Percentiles rank a stretch among this genome's conserved stretches.
Evolutionary conservation across 2,329 filamentous ascomycete species (phyloP).

Genomic region (Stachybotrys elegans): DNA sequence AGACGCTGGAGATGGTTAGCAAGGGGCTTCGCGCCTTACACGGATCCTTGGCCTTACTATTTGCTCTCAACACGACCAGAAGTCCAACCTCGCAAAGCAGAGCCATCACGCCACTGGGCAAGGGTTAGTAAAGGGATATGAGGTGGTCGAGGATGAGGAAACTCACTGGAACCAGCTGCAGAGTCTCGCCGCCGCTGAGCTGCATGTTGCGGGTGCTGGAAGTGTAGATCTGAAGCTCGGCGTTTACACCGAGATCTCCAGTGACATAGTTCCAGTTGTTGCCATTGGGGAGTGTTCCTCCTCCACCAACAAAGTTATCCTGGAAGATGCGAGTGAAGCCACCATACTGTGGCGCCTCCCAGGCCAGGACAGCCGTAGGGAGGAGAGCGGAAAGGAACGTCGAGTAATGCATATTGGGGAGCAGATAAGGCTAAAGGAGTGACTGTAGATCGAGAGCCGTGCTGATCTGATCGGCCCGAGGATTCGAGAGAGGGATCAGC

Average conservation of each 20-base stretch:
- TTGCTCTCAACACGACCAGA: constrained; percentile 47
- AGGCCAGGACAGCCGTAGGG: constrained; percentile 22
- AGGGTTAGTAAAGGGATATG: not conserved
- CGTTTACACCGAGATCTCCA: constrained; percentile 40
- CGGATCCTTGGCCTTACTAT: constrained; percentile 13
- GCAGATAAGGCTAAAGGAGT: not conserved
- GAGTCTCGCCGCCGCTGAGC: constrained; percentile 40
- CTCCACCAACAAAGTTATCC: constrained; percentile 34
- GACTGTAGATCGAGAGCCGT: not conserved
- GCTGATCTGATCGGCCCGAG: not conserved
- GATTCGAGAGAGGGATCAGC: not conserved
- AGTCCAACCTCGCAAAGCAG: constrained; percentile 37
- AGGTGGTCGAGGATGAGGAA: not conserved
- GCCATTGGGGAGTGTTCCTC: constrained; percentile 26
- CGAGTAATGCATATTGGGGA: not conserved
- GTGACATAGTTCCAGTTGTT: constrained; percentile 34
- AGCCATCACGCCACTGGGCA: constrained; percentile 15
- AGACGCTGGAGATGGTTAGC: constrained; percentile 19
- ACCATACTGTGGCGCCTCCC: constrained; percentile 28
- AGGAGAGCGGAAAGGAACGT: not conserved
- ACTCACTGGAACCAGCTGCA: constrained; percentile 44
- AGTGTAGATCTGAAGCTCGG: constrained; percentile 45
- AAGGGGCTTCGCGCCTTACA: no score
- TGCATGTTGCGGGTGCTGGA: constrained; percentile 41
- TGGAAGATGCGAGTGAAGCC: constrained; percentile 34